Base-by-base conservation (phyloP, 495 filamentous ascomycete species). In the Penicillium silybi region DNA sequence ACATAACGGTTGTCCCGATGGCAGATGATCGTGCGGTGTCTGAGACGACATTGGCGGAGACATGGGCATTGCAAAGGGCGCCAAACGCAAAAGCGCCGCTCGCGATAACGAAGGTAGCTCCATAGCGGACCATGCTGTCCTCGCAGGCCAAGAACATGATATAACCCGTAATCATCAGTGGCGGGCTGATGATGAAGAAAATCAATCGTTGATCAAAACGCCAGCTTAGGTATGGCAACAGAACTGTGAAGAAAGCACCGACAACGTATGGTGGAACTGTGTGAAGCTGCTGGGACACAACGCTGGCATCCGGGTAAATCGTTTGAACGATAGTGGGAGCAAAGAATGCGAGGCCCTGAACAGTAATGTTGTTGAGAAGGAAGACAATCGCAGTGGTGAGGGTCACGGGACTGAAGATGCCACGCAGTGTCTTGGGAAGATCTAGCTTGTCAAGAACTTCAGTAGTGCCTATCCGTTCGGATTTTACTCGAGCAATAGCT, bases 261-360 rank as follows among this genome's bases (percentile, higher is more conserved):
- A 88, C 76, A 4, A 84, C 69, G 57, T 89, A 89, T 0, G 86
- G 86, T 0, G 87, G 87, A 0, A 89, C 86, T 0, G 87, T 88
- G 54, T 77, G 79, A 0, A 89, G 80, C 57, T 86, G 84, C 51
- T 79, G 77, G 22, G 73, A 75, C 44, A 89, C 67, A 22, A 81
- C 76, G 27, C 65, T 73, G 56, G 71, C 71, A 16, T 76, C 41
- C 4, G 77, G 79, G 46, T 80, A 80, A 27, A 90, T 89, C 23
- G 78, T 85, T 26, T 67, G 58, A 17, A 89, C 83, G 64, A 90
- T 87, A 11, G 85, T 88, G 0, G 86, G 86, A 0, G 79, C 72
- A 64, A 89, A 90, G 74, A 89, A 86, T 7, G 79, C 86, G n/a
- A 81, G 58, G 11, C 78, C 70, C 52, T 78, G 75, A 4, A 81